Evolutionary conservation across 441 rosid species (phyloP), one percentile per base, ranked within the genome.

Genomic region (Mallotus japonicus): DNA sequence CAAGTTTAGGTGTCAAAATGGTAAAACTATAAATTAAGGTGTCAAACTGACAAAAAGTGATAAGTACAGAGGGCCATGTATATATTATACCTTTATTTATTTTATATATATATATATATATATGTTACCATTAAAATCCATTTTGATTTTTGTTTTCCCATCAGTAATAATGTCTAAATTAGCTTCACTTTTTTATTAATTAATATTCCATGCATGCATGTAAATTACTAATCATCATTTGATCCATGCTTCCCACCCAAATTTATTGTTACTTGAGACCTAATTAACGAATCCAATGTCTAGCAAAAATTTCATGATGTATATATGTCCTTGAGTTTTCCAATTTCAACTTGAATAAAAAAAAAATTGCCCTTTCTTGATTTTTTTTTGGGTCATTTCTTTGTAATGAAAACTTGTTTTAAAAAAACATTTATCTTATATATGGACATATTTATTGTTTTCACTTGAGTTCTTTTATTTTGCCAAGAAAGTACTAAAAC

Each of bases 221-320:
- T n/a, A 37, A 14, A 37, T 56, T 22, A 5, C 60, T 6, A 19
- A 56, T 55, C 70, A 14, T 56, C 19, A 62, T 69, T 69, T 62
- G 66, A 59, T 74, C 66, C 56, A 51, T 74, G 60, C 73, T 37
- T 67, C 55, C 44, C 44, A 46, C 71, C 72, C 68, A 61, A 67
- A 60, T 46, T 28, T 7, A 44, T 64, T 42, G 42, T 44, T 54
- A 64, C 70, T 46, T 65, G 28, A 37, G 40, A 66, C 19, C 72
- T 50, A 69, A 42, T 78, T 64, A 62, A 20, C 58, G 22, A 62
- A 56, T 19, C 3, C 60, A 17, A 61, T 72, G 14, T 59, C 40
- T 46, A 6, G 14, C 58, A 47, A 67, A 46, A 55, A 65, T 71
- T 70, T 76, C 11, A 16, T 11, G 44, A 5, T 7, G 28, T 24